These are phyloP conservation scores for Stemphylium lycopersici DNA, from an alignment of 2,329 filamentous ascomycete species.

Conservation along the genomic window DNA sequence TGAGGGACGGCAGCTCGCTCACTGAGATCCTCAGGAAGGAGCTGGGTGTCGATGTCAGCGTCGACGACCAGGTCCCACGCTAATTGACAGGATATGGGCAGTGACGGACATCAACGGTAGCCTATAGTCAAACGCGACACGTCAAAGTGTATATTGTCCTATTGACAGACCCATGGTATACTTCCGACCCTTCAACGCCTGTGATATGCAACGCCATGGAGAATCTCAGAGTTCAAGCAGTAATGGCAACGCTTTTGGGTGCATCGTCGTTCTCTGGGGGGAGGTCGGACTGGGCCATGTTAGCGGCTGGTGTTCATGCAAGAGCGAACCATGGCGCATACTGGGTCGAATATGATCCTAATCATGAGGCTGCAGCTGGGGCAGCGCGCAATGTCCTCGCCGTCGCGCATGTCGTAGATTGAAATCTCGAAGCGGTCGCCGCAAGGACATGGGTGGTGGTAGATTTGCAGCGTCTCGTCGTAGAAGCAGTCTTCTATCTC, in stretches of 20 bases:
- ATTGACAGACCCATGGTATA: conserved; percentile 6
- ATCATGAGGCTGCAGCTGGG: conserved; percentile 98
- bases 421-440: conserved; percentile 95
- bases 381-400: conserved; percentile 93
- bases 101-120: conserved; percentile 5
- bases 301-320: not conserved
- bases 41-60: conserved; percentile 65
- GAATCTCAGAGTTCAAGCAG: conserved; percentile 24
- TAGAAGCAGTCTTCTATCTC: conserved; percentile 96
- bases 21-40: conserved; percentile 76
- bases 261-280: conserved; percentile 36
- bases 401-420: conserved; percentile 82
- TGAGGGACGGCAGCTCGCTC: conserved; percentile 80
- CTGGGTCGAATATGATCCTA: conserved; percentile 86
- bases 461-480: conserved; percentile 89
- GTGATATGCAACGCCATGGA: conserved; percentile 21
- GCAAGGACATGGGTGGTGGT: conserved; percentile 96
- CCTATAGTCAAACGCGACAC: conserved; percentile 3
- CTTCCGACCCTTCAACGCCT: conserved; percentile 15
- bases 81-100: conserved; percentile 17
- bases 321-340: conserved; percentile 51
- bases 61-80: conserved; percentile 40
- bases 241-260: conserved; percentile 30
- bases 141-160: not conserved
- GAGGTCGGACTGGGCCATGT: conserved; percentile 36